Evolutionary conservation across 805 yeast genomes (phyloP).

Genomic region (Torulaspora maleeae): DNA sequence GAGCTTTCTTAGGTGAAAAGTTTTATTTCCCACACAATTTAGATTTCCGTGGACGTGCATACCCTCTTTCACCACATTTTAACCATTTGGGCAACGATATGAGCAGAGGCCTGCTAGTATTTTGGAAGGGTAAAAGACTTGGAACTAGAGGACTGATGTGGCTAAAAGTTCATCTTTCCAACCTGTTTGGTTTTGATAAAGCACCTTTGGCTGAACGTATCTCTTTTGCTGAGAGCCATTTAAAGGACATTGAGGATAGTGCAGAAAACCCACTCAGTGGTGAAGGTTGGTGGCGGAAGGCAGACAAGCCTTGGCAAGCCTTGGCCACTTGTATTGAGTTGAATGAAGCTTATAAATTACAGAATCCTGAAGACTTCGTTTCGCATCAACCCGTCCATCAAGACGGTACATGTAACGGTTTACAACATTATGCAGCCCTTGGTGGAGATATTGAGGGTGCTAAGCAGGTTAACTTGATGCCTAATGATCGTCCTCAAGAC

Average conservation of each 20-base stretch:
- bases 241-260: slow-evolving; percentile 50
- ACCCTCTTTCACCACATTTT: slow-evolving; percentile 75
- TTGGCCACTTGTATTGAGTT: slow-evolving; percentile 66
- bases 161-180: slow-evolving; percentile 73
- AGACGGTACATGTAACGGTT: slow-evolving; percentile 84
- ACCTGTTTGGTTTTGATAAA: slow-evolving; percentile 71
- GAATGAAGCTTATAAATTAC: slow-evolving; percentile 52
- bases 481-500: slow-evolving; percentile 70
- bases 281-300: slow-evolving; percentile 62
- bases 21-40: slow-evolving; percentile 76
- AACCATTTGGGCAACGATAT: slow-evolving; percentile 78
- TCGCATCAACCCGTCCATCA: slow-evolving; percentile 79
- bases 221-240: slow-evolving; percentile 51
- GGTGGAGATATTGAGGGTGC: slow-evolving; percentile 87
- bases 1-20: slow-evolving; percentile 80
- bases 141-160: slow-evolving; percentile 64
- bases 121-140: slow-evolving; percentile 71
- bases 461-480: slow-evolving; percentile 66
- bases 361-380: slow-evolving; percentile 59
- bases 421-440: slow-evolving; percentile 81
- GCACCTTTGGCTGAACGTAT: slow-evolving; percentile 62
- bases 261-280: slow-evolving; percentile 60
- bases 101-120: slow-evolving; percentile 63
- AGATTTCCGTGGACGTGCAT: slow-evolving; percentile 81
- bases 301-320: slow-evolving; percentile 84